These are phyloP conservation scores for Pelargonium citronellum DNA, from an alignment of 441 rosid species.

Conservation along the genomic window DNA sequence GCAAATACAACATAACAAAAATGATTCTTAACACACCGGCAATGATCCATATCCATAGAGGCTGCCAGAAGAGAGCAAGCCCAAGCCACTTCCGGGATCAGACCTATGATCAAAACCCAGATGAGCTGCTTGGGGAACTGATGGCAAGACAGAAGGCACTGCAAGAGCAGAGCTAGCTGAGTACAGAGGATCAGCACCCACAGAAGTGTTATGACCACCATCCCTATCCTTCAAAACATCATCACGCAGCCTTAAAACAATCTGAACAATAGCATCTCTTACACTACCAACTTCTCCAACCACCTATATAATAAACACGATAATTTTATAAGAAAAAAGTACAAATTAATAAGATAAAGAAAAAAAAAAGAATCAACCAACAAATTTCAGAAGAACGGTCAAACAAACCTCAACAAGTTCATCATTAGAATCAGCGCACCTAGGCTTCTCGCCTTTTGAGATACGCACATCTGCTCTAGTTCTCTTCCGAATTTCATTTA, in stretches of 20 bases:
- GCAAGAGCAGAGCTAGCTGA: conserved; percentile 44
- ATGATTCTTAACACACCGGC: conserved; percentile 39
- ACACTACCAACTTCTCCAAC: conserved; percentile 63
- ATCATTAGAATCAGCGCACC: conserved; percentile 60
- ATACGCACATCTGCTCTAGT: conserved; percentile 71
- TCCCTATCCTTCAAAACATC: conserved; percentile 73
- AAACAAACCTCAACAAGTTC: conserved; percentile 80
- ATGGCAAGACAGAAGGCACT: conserved; percentile 58
- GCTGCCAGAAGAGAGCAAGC: conserved; percentile 60
- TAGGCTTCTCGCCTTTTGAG: conserved; percentile 67
- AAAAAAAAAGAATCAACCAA: neutral
- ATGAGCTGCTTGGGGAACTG: conserved; percentile 58
- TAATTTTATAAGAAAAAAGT: neutral
- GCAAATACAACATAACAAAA: conserved; percentile 7
- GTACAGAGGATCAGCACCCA: conserved; percentile 51
- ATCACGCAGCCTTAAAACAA: conserved; percentile 83
- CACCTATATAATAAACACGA: conserved; percentile 36
- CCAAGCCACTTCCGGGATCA: conserved; percentile 54
- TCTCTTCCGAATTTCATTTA: conserved; percentile 79
- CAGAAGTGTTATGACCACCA: conserved; percentile 40
- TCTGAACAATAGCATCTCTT: conserved; percentile 88
- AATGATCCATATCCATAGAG: conserved; percentile 73
- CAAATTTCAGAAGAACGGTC: neutral
- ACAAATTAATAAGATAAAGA: conserved; percentile 3
- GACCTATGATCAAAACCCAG: conserved; percentile 69